These are phyloP conservation scores for Tricholoma matsutake DNA, from an alignment of 768 basidiomycete species.

Conservation along the genomic window DNA sequence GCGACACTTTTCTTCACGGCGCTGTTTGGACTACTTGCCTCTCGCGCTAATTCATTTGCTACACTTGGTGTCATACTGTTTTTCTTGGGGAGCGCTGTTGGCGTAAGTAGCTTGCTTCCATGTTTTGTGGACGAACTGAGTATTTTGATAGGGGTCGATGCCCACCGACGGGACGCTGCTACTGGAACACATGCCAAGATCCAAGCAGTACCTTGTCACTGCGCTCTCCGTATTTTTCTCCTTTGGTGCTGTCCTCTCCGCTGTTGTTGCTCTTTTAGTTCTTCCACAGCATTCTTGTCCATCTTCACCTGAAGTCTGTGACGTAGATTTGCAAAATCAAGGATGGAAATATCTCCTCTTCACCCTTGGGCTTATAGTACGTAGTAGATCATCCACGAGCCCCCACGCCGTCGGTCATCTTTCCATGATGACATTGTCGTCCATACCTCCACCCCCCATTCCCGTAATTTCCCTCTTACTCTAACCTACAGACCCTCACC, in stretches of 20 bases:
- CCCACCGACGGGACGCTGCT: slow-evolving; percentile 94
- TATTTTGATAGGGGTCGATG: slow-evolving; percentile 72
- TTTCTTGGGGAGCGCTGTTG: slow-evolving; percentile 89
- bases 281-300: slow-evolving; percentile 76
- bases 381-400: slow-evolving; percentile 28
- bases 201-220: slow-evolving; percentile 90
- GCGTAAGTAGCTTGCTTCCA: slow-evolving; percentile 49
- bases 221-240: slow-evolving; percentile 96
- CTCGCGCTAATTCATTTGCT: slow-evolving; percentile 66
- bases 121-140: neutral
- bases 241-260: slow-evolving; percentile 83
- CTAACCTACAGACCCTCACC: slow-evolving; percentile 59
- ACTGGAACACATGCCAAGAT: slow-evolving; percentile 88
- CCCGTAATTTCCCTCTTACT: slow-evolving; percentile 7
- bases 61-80: slow-evolving; percentile 78
- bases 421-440: slow-evolving; percentile 3
- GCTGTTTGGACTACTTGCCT: slow-evolving; percentile 80
- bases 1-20: slow-evolving; percentile 88
- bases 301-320: slow-evolving; percentile 47
- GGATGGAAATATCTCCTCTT: slow-evolving; percentile 91
- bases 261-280: slow-evolving; percentile 73
- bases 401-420: neutral
- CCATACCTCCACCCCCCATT: neutral
- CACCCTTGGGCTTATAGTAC: slow-evolving; percentile 75
- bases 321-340: slow-evolving; percentile 63